Evolutionary conservation across 176 grass and related monocot genomes (phyloP), one percentile per base, ranked within the genome.

Genomic region (Poa pratensis): DNA sequence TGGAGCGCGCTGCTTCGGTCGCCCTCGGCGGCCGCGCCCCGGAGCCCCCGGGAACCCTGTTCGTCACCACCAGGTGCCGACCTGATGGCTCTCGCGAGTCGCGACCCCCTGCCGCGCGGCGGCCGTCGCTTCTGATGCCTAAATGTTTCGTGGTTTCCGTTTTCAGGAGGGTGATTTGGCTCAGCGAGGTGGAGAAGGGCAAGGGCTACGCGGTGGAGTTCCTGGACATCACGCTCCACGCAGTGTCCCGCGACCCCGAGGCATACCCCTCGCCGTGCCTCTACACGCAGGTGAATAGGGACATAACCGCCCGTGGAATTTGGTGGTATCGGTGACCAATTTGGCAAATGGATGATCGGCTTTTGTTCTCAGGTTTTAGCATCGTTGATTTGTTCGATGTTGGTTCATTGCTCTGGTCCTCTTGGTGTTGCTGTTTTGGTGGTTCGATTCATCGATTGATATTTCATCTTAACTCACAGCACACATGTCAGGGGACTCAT

Each of bases 121-220:
- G 28, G 1, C 23, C 49, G 5, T 48, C 49, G 83, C 14, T 64
- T 23, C 7, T 49, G 59, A 11, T 27, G 20, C 62, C 20, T 67
- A 18, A 18, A 37, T 3, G 0, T 51, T 49, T 54, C 43, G 70
- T 62, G 76, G 9, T 68, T 66, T 65, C 52, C 39, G 9, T 30
- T 67, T 43, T n/a, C 28, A 99, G 96, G 96, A 99, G 91, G 79
- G 86, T 91, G 82, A 91, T 99, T 89, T 99, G 96, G 96, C 76
- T 96, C 35, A 96, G 93, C 65, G 90, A 88, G 55, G 75, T 61
- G 43, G 96, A 99, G 40, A 91, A 89, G 78, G 88, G 73, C 60
- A 94, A 83, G 69, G 90, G 93, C 42, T 96, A 90, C 68, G 91
- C 83, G 55, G 96, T 94, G 62, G 88, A 91, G 88, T 99, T 99